Evolutionary conservation across 495 filamentous ascomycete genomes (phyloP).

Genomic region (Penicillium tannophilum): DNA sequence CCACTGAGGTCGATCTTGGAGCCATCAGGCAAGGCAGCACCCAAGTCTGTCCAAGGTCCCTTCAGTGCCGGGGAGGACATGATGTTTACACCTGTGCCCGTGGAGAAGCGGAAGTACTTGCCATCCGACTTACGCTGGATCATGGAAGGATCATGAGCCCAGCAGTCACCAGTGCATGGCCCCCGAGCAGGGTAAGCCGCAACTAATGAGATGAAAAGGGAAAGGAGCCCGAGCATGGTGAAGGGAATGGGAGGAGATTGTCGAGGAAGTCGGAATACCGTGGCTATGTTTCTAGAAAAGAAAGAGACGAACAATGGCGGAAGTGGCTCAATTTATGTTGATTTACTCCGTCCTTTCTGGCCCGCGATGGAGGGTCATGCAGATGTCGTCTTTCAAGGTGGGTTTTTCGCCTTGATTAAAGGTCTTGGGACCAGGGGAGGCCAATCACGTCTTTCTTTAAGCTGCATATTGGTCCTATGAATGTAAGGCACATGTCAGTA

Average conservation of each 20-base stretch:
- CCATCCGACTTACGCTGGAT: slow-evolving; percentile 64
- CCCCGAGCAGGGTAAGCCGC: slow-evolving; percentile 54
- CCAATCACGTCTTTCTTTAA: slow-evolving; percentile 25
- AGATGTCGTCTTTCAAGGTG: slow-evolving; percentile 17
- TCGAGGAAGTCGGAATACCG: background rate
- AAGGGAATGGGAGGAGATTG: background rate
- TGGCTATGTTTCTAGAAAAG: slow-evolving; percentile 7
- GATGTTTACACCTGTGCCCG: slow-evolving; percentile 60
- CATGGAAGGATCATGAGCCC: slow-evolving; percentile 64
- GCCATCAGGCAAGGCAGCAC: slow-evolving; percentile 57
- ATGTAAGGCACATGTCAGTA: slow-evolving; percentile 38
- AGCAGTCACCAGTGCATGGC: slow-evolving; percentile 61
- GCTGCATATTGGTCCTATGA: slow-evolving; percentile 23
- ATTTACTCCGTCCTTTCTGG: slow-evolving; percentile 6
- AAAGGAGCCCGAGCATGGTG: slow-evolving; percentile 28
- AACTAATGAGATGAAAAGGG: slow-evolving; percentile 29
- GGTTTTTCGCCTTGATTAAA: slow-evolving; percentile 17
- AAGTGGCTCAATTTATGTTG: slow-evolving; percentile 27
- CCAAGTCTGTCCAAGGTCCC: slow-evolving; percentile 66
- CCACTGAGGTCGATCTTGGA: slow-evolving; percentile 58
- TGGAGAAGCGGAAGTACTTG: slow-evolving; percentile 73
- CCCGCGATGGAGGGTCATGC: slow-evolving; percentile 16
- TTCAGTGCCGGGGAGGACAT: slow-evolving; percentile 57
- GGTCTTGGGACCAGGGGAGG: slow-evolving; percentile 20
- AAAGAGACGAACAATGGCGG: slow-evolving; percentile 4